Evolutionary conservation across 306 rosid genomes (phyloP), one percentile per base, ranked within the genome.

Genomic region (Lathyrus aphaca): DNA sequence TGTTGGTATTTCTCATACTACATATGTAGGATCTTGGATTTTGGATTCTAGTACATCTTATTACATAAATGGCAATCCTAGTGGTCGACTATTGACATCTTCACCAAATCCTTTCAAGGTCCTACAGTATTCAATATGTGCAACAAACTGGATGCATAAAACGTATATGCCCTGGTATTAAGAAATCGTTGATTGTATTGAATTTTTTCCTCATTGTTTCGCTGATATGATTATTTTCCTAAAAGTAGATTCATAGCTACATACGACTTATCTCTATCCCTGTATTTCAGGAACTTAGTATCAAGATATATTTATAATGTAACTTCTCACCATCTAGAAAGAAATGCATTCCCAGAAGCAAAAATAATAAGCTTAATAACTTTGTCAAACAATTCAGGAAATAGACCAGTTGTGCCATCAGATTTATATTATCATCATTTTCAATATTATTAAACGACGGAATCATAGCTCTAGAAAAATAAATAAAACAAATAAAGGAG

Each of bases 301-400:
- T 16, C 54, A 48, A 48, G 53, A 43, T 43, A 10, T 40, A 43
- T n/a, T 37, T 60, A 58, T 10, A 60, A 37, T 16, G 19, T 18
- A 39, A 11, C 38, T 38, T 61, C 32, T 11, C 27, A 62, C 13
- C 43, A 62, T 62, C 35, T 4, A 62, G 7, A 23, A 61, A 14
- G 32, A 62, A 16, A 64, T 12, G 40, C n/a, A 67, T 25, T 66
- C 17, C 43, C 6, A 66, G 51, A 38, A 73, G 49, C 17, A 53
- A 43, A 59, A 58, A 25, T 23, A 19, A 53, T 6, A 30, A n/a
- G 43, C 71, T 18, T 51, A 61, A 61, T 12, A 73, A 78, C 65
- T 35, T 38, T 25, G n/a, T 44, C 35, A 17, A 60, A n/a, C 53
- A 68, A 23, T 8, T 62, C 35, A 64, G 64, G 45, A 46, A 53